phyloP scores from a whole-genome alignment of 305 asterid genomes.

The Fraxinus floribunda region DNA sequence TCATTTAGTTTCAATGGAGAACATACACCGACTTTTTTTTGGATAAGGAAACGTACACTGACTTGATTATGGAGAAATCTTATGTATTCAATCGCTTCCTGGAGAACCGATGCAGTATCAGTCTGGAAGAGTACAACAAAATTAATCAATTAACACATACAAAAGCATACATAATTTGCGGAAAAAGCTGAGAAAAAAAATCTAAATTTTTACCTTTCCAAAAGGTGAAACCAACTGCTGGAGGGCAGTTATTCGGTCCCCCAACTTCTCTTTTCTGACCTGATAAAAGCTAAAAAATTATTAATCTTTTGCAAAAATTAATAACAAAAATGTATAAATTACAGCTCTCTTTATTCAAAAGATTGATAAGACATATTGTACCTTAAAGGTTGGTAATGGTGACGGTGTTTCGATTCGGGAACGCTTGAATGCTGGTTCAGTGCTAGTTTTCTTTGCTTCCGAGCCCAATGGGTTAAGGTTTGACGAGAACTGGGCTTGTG shows the following conservation, averaged over 20 bases:
- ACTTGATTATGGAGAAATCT: slow-evolving; percentile 88
- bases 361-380: slow-evolving; percentile 29
- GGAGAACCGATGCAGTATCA: slow-evolving; percentile 92
- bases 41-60: neutral
- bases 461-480: slow-evolving; percentile 16
- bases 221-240: slow-evolving; percentile 95
- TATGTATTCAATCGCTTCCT: slow-evolving; percentile 85
- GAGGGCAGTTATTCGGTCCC: slow-evolving; percentile 92
- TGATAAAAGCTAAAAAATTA: slow-evolving; percentile 36
- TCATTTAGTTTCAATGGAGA: neutral
- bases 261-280: slow-evolving; percentile 89
- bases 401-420: slow-evolving; percentile 76
- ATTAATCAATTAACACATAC: neutral
- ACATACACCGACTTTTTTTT: slow-evolving; percentile 60
- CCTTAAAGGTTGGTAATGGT: slow-evolving; percentile 89
- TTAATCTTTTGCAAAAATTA: slow-evolving; percentile 24
- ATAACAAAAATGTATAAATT: slow-evolving; percentile 9
- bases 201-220: slow-evolving; percentile 66
- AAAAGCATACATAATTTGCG: neutral
- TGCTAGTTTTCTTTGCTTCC: slow-evolving; percentile 37
- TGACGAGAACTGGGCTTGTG: slow-evolving; percentile 36
- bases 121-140: slow-evolving; percentile 47
- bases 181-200: slow-evolving; percentile 19
- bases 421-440: slow-evolving; percentile 53
- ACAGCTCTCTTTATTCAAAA: slow-evolving; percentile 34